phyloP scores from a whole-genome alignment of 192 early-diverging fungal genomes.

The Spizellomyces sp. region DNA sequence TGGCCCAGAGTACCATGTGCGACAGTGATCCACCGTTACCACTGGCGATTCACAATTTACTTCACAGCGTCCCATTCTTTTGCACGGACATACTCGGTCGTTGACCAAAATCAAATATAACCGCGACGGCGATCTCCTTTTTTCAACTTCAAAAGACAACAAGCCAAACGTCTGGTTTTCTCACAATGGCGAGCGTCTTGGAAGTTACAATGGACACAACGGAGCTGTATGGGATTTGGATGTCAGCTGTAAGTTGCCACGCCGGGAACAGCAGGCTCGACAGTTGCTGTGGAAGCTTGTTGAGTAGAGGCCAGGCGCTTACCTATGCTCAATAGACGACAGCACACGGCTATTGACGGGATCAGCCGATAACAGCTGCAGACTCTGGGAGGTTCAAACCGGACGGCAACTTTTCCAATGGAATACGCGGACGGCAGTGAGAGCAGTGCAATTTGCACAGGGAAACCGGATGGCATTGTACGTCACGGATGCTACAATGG shows the following conservation, averaged over 20 bases:
- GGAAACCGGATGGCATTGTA: conserved; percentile 86
- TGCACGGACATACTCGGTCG: conserved; percentile 95
- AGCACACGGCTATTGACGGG: conserved; percentile 82
- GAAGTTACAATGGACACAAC: conserved; percentile 81
- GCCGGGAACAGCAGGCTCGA: neutral
- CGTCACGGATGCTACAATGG: conserved; percentile 98
- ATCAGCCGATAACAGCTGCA: conserved; percentile 88
- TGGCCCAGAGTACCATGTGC: too few relatives aligned
- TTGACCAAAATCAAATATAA: conserved; percentile 99
- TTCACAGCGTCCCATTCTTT: conserved; percentile 76
- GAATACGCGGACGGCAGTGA: conserved; percentile 86
- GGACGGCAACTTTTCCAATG: conserved; percentile 91
- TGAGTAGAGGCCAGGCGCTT: neutral
- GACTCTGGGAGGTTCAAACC: conserved; percentile 90
- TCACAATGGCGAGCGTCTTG: conserved; percentile 96
- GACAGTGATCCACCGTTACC: too few relatives aligned
- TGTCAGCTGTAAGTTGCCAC: conserved; percentile 70
- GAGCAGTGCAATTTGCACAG: conserved; percentile 86
- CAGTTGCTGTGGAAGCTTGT: neutral
- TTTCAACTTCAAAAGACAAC: conserved; percentile 94
- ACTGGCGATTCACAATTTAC: too few relatives aligned
- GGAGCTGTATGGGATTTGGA: conserved; percentile 96
- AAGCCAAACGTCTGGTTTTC: conserved; percentile 95
- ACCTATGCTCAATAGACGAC: conserved; percentile 17
- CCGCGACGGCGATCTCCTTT: conserved; percentile 94